Evolutionary conservation across 1,139 yeast species (phyloP).

Genomic region (Pichia cactophila): DNA sequence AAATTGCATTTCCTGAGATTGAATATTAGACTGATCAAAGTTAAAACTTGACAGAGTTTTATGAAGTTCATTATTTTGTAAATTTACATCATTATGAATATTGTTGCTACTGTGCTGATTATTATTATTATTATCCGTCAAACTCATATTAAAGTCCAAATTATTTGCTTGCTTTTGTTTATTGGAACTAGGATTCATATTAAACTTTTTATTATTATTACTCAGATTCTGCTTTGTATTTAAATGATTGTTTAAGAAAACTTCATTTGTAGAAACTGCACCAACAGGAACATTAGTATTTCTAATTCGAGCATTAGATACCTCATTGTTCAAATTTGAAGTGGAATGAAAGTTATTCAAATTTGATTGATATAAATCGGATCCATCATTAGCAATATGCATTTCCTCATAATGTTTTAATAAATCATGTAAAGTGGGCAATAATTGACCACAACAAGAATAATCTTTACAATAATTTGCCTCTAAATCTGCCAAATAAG

Average conservation of each 20-base stretch:
- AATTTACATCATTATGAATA: neutral
- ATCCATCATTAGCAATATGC: constrained; percentile 54
- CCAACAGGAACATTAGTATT: constrained; percentile 38
- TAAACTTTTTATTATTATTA: constrained; percentile 9
- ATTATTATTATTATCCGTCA: constrained; percentile 3
- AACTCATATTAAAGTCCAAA: constrained; percentile 7
- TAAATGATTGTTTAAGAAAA: constrained; percentile 41
- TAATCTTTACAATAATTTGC: constrained; percentile 96
- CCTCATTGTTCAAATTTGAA: neutral
- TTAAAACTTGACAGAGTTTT: constrained; percentile 20
- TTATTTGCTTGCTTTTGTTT: constrained; percentile 1
- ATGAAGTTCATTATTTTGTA: constrained; percentile 9
- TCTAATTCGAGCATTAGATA: constrained; percentile 29
- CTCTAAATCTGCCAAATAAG: constrained; percentile 84
- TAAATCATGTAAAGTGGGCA: constrained; percentile 90
- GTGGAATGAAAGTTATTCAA: neutral
- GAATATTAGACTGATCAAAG: constrained; percentile 15
- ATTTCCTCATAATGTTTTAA: constrained; percentile 94
- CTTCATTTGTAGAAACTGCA: constrained; percentile 69
- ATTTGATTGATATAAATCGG: neutral
- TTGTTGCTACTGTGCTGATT: neutral
- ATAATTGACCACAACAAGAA: constrained; percentile 86
- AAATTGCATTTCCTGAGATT: constrained; percentile 8
- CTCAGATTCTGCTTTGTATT: constrained; percentile 11
- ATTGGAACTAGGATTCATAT: constrained; percentile 3